Percentiles rank a stretch among this genome's conserved stretches.
Conservation (phyloP, 1,139 yeast species). For the Williopsis jadinii region DNA sequence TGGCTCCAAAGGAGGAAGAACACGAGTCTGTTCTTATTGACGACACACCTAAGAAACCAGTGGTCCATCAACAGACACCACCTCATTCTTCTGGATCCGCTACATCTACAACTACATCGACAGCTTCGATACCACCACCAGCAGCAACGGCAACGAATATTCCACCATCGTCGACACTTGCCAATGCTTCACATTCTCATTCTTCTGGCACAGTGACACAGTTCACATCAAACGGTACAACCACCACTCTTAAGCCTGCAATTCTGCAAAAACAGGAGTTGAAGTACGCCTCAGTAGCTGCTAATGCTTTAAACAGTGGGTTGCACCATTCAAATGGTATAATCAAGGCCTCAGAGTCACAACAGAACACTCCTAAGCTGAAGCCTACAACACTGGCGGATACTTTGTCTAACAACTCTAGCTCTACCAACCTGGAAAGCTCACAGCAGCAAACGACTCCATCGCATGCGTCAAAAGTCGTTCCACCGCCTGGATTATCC, state of each 20-base stretch:
- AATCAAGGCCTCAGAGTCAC: not conserved
- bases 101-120: slow-evolving; percentile 2
- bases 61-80: slow-evolving; percentile 11
- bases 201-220: slow-evolving; percentile 1
- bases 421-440: not conserved
- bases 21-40: slow-evolving; percentile 8
- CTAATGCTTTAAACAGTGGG: slow-evolving; percentile 5
- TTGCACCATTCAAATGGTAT: not conserved
- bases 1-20: slow-evolving; percentile 29
- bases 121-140: slow-evolving; percentile 1
- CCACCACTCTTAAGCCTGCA: slow-evolving; percentile 20
- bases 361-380: slow-evolving; percentile 1
- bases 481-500: slow-evolving; percentile 1
- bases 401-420: not conserved
- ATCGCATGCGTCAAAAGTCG: slow-evolving; percentile 7
- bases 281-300: slow-evolving; percentile 64
- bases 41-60: slow-evolving; percentile 16
- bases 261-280: slow-evolving; percentile 44
- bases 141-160: slow-evolving; percentile 1
- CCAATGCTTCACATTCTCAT: not conserved
- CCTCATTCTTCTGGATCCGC: slow-evolving; percentile 6
- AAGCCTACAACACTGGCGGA: not conserved
- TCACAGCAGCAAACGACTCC: not conserved
- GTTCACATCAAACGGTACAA: not conserved
- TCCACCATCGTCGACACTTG: not conserved